Evolutionary conservation across 208 protist genomes (phyloP), one percentile per base, ranked within the genome.

Genomic region (Porcisia hertigi): DNA sequence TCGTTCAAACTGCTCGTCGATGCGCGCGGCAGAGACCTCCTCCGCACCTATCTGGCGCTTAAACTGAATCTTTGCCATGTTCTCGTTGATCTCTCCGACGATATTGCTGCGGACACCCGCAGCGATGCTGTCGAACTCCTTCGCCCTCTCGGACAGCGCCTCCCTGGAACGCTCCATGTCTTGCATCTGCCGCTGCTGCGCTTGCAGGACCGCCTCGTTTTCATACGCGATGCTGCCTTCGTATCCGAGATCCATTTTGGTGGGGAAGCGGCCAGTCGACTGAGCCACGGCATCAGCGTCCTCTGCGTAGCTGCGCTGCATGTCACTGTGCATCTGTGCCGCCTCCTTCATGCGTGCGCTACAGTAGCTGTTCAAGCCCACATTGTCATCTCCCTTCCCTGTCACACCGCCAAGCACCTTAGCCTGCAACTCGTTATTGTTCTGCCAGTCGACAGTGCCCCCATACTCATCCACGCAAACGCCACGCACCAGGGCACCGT

Each of bases 1-100:
- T 49, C 94, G 87, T 45, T 95, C 90, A 73, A 97, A 95, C 81
- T 97, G 94, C 75, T 97, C 94, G 57, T 97, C 90, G 30, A 96
- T 83, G 58, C 90, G 94, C 77, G 94, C 75, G 0, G 88, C 75
- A 4, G 84, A 85, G 30, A 96, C 83, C 65, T 93, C 75, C 60
- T 94, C 84, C 7, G 91, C 90, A 0, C 88, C 91, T 14, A 87
- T 60, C 58, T 96, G 92, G 7, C 88, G 76, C 5, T 72, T 83
- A 72, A 94, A 94, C 69, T 96, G 90, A 73, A 96, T 94, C 73
- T 89, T 94, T 1, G 91, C 93, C 83, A 88, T 94, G 71, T 89
- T 95, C 52, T 89, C 86, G 69, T 97, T 88, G 41, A 97, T 82
- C 59, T 90, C 85, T 8, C 87, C 89, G 45, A 88, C 74, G 36